phyloP scores from a whole-genome alignment of 176 grass and related monocot genomes.

The Ensete ventricosum region DNA sequence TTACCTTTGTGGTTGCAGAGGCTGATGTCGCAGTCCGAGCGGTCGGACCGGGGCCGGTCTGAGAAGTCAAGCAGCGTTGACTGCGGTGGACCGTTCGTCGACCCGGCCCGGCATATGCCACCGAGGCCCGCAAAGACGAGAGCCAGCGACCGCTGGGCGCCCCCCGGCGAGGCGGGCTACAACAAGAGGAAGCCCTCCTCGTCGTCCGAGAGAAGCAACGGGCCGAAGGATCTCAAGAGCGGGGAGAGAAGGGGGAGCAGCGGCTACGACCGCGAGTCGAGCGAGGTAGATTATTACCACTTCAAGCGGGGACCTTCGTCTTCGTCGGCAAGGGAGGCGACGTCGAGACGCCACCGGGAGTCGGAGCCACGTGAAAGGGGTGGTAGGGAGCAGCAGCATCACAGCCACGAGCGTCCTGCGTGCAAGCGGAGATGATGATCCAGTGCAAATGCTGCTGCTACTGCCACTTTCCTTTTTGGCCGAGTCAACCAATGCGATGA shows the following conservation, averaged over 20 bases:
- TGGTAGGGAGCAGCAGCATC: slow-evolving; percentile 1
- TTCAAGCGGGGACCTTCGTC: slow-evolving; percentile 72
- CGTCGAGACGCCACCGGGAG: not conserved
- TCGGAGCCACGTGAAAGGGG: not conserved
- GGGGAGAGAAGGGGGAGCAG: slow-evolving; percentile 19
- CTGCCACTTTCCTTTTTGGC: too few relatives aligned
- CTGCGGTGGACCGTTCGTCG: slow-evolving; percentile 23
- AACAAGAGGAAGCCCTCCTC: slow-evolving; percentile 53
- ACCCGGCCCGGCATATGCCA: slow-evolving; percentile 31
- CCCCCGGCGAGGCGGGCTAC: slow-evolving; percentile 13
- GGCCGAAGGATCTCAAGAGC: slow-evolving; percentile 21
- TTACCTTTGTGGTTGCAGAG: slow-evolving; percentile 30
- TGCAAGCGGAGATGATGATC: slow-evolving; percentile 1
- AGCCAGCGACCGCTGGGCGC: slow-evolving; percentile 29
- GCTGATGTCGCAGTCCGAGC: slow-evolving; percentile 12
- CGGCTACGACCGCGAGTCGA: slow-evolving; percentile 19
- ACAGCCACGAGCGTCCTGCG: not conserved
- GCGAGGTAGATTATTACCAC: slow-evolving; percentile 76
- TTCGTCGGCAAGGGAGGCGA: slow-evolving; percentile 31
- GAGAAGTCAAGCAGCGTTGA: slow-evolving; percentile 32
- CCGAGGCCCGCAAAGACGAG: slow-evolving; percentile 52
- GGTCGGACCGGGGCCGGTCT: slow-evolving; percentile 30
- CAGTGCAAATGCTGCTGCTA: too few relatives aligned
- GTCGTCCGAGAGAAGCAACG: slow-evolving; percentile 24
- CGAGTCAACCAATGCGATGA: too few relatives aligned